phyloP scores from a whole-genome alignment of 2,329 filamentous ascomycete genomes.

The Xylaria sp. region DNA sequence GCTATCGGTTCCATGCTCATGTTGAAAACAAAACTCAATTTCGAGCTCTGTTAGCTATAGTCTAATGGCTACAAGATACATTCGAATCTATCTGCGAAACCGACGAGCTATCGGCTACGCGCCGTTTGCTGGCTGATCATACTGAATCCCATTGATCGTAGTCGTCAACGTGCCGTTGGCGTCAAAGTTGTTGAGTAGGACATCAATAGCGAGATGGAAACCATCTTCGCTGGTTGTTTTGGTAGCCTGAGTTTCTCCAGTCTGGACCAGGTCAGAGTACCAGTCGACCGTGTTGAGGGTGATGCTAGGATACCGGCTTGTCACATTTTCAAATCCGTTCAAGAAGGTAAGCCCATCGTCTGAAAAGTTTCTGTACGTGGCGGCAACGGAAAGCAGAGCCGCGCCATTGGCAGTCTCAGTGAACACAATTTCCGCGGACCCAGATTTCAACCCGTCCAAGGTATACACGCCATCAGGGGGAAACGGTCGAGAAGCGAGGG shows the following conservation, averaged over 20 bases:
- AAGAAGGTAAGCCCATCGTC: conserved; percentile 44
- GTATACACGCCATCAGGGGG: conserved; percentile 1
- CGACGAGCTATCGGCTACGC: neutral
- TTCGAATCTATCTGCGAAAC: neutral
- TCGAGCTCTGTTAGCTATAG: neutral
- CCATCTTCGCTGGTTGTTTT: conserved; percentile 48
- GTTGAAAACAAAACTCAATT: neutral
- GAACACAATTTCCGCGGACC: conserved; percentile 33
- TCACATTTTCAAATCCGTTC: conserved; percentile 45
- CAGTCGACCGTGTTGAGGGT: conserved; percentile 43
- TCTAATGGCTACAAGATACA: neutral
- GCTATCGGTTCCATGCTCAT: no score
- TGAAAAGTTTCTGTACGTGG: conserved; percentile 46
- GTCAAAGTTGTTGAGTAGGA: conserved; percentile 46
- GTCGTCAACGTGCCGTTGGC: conserved; percentile 49
- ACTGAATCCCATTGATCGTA: conserved; percentile 44
- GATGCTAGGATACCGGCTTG: conserved; percentile 27
- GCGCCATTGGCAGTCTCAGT: conserved; percentile 15
- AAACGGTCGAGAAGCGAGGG: neutral
- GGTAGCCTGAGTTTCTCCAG: conserved; percentile 37
- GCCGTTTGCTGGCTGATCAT: conserved; percentile 43
- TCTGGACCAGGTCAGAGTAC: conserved; percentile 46
- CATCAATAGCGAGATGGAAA: conserved; percentile 48
- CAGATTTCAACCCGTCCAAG: conserved; percentile 24
- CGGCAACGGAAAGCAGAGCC: conserved; percentile 37